A percentile compares a stretch with the other conserved stretches of the same genome.
These are phyloP conservation scores for Leccinum variicolor DNA, from an alignment of 768 basidiomycete genomes.

Conservation along the genomic window DNA sequence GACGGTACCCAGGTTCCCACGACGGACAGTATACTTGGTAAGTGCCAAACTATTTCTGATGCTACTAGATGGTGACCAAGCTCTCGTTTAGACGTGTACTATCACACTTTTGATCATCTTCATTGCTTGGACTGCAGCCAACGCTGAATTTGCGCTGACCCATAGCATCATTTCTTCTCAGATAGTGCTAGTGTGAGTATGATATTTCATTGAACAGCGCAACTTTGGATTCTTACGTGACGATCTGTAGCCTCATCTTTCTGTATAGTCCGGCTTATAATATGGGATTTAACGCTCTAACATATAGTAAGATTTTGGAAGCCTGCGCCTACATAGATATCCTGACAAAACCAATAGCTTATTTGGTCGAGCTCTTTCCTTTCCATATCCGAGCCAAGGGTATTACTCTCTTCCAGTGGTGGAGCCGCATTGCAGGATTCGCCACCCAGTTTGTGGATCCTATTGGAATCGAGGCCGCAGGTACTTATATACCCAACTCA, in stretches of 20 bases:
- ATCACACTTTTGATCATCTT: constrained; percentile 15
- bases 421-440: constrained; percentile 37
- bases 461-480: constrained; percentile 12
- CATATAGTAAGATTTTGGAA: constrained; percentile 5
- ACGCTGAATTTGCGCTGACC: constrained; percentile 17
- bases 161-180: constrained; percentile 3
- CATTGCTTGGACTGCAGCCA: constrained; percentile 17
- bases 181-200: constrained; percentile 10
- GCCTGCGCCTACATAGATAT: too few species aligned
- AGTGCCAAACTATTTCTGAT: neutral
- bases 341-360: constrained; percentile 36
- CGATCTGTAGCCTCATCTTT: constrained; percentile 16
- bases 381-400: constrained; percentile 61
- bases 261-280: constrained; percentile 15
- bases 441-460: constrained; percentile 13
- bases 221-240: neutral
- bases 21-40: constrained; percentile 15
- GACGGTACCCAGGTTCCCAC: constrained; percentile 12
- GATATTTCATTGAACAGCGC: neutral
- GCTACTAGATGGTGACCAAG: neutral
- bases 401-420: constrained; percentile 59
- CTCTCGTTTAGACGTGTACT: constrained; percentile 5
- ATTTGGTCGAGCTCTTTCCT: constrained; percentile 67
- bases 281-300: constrained; percentile 6
- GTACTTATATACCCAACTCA: neutral